Evolutionary conservation across 352 stramenopile genomes (phyloP).

Genomic region (Phytophthora tentaculata): DNA sequence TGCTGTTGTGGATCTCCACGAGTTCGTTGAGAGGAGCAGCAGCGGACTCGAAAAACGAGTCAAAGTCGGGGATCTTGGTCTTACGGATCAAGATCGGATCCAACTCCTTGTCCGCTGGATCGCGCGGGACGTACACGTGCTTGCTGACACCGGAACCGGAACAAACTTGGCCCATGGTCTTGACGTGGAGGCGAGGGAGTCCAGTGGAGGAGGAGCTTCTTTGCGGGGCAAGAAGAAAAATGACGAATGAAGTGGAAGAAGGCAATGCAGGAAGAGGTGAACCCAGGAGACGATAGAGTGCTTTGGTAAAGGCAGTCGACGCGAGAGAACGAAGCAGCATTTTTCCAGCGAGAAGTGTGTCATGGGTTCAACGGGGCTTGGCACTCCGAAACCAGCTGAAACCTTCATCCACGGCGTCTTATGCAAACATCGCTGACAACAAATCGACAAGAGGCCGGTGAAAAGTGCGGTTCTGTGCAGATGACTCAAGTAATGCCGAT

Average conservation of each 20-base stretch:
- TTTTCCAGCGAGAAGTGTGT: conserved; percentile 23
- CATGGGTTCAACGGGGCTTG: conserved; percentile 25
- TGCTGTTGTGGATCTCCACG: conserved; percentile 50
- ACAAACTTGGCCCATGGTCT: conserved; percentile 64
- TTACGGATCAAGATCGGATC: conserved; percentile 27
- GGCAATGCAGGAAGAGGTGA: neutral
- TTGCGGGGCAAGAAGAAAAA: conserved; percentile 37
- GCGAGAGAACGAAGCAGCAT: neutral
- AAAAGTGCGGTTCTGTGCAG: neutral
- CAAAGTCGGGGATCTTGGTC: conserved; percentile 35
- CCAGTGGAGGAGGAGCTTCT: conserved; percentile 12
- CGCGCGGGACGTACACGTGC: conserved; percentile 40
- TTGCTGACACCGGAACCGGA: conserved; percentile 56
- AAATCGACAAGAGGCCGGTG: neutral
- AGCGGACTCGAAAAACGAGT: conserved; percentile 30
- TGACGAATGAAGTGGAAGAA: conserved; percentile 35
- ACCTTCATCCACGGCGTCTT: conserved; percentile 17
- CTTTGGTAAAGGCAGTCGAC: neutral
- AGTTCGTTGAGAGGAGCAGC: conserved; percentile 30
- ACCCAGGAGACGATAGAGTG: neutral
- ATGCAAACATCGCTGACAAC: conserved; percentile 5
- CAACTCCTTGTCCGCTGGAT: conserved; percentile 33
- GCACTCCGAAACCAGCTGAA: neutral
- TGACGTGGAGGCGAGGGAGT: conserved; percentile 4
- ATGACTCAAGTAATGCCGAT: neutral